phyloP scores from a whole-genome alignment of 2,329 filamentous ascomycete species.

The Aspergillus chevalieri region DNA sequence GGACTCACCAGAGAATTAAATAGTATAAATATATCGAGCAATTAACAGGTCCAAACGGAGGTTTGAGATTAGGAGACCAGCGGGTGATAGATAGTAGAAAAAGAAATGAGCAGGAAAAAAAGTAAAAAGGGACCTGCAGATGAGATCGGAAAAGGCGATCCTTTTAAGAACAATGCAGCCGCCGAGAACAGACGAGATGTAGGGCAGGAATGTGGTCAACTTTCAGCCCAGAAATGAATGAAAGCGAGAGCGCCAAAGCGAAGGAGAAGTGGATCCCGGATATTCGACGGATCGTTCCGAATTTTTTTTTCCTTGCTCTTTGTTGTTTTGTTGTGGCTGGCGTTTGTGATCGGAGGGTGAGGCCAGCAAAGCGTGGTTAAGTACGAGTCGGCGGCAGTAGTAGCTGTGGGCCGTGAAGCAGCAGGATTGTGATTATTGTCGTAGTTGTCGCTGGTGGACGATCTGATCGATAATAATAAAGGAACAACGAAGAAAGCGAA shows the following conservation, averaged over 20 bases:
- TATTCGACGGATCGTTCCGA: slow-evolving; percentile 11
- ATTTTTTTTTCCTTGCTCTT: slow-evolving; percentile 5
- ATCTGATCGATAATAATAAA: slow-evolving; percentile 11
- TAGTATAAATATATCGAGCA: slow-evolving; percentile 5
- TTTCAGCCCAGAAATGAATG: background rate
- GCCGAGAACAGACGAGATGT: slow-evolving; percentile 14
- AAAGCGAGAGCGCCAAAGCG: background rate
- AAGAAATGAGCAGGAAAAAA: background rate
- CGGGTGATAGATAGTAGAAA: slow-evolving; percentile 14
- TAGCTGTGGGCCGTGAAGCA: background rate
- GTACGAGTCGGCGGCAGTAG: background rate
- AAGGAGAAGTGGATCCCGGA: slow-evolving; percentile 1
- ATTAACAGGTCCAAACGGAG: background rate
- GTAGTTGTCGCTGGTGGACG: slow-evolving; percentile 1
- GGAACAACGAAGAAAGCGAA: background rate
- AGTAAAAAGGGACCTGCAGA: slow-evolving; percentile 17
- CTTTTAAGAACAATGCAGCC: slow-evolving; percentile 25
- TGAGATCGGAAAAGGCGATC: slow-evolving; percentile 31
- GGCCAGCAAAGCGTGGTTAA: background rate
- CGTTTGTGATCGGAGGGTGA: background rate
- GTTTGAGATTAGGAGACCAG: slow-evolving; percentile 11
- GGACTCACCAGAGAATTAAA: slow-evolving; percentile 14
- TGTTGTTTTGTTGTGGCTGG: slow-evolving; percentile 5
- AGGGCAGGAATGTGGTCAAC: slow-evolving; percentile 20
- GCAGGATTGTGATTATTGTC: background rate